Evolutionary conservation across 352 stramenopile genomes (phyloP), one percentile per base, ranked within the genome.

Genomic region (Hyaloperonospora brassicae): DNA sequence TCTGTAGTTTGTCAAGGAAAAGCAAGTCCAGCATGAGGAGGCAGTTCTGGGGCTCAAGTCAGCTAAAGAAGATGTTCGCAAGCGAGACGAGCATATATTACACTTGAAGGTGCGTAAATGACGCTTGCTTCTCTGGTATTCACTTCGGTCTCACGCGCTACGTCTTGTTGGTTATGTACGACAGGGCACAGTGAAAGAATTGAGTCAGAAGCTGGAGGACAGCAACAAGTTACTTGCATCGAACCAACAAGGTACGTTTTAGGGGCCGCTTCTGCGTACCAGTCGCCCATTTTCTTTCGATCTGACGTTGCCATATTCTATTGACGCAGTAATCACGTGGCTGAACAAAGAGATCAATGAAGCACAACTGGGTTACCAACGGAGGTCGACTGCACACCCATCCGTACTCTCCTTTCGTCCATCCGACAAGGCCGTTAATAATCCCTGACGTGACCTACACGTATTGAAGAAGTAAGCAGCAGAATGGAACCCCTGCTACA

Each of bases 321-420:
- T 41, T 12, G 34, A 21, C 54, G 25, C 42, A 93, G 86, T 95
- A 21, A 95, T 95, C 57, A 74, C 81, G 27, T 95, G 84, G 79
- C 57, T 95, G 27, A 95, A 95, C 73, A 95, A 95, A 56, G 83
- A 95, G 55, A 95, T 95, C 55, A 95, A 94, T 55, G 83, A 95
- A 62, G 76, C 78, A 21, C 84, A 95, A 55, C 75, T 93, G 52
- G 66, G 76, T 0, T 74, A 87, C 48, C 83, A 88, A 23, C 62
- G 79, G 43, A 67, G 76, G 42, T 71, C 74, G 10, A 75, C 68
- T 12, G 66, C 78, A 22, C 79, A 93, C 49, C 74, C 79, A 22
- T 85, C 80, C 14, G 78, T 89, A 36, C 73, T 87, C 25, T 70
- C 78, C 2, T 93, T 83, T 54, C 73, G 62, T 13, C 79, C 82